phyloP scores from a whole-genome alignment of 2,329 filamentous ascomycete species.

The Paradendryphiella salina region DNA sequence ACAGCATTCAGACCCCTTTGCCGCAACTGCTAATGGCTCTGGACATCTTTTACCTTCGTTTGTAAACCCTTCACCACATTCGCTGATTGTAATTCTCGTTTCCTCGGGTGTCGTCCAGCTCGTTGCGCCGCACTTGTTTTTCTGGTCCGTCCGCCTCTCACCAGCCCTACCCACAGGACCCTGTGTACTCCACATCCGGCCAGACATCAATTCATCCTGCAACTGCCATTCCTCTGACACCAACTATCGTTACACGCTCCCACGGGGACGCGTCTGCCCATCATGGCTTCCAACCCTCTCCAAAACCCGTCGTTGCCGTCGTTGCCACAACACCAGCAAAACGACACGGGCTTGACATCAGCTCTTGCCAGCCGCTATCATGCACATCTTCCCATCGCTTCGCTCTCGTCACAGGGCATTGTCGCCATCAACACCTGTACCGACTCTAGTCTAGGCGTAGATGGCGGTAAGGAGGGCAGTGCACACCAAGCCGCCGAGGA shows the following conservation, averaged over 20 bases:
- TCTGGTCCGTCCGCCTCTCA: conserved; percentile 17
- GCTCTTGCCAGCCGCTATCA: conserved; percentile 90
- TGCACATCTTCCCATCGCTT: conserved; percentile 82
- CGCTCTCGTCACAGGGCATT: conserved; percentile 86
- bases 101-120: background rate
- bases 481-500: conserved; percentile 92
- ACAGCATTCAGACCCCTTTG: conserved; percentile 28
- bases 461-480: conserved; percentile 90
- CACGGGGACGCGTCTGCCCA: conserved; percentile 48
- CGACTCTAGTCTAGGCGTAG: conserved; percentile 80
- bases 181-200: background rate
- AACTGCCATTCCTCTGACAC: conserved; percentile 25
- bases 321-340: conserved; percentile 80
- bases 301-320: conserved; percentile 82
- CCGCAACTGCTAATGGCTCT: conserved; percentile 25
- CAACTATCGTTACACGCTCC: conserved; percentile 41
- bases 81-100: conserved; percentile 36
- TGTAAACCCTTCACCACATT: conserved; percentile 31
- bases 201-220: background rate
- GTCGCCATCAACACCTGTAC: conserved; percentile 95
- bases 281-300: conserved; percentile 62
- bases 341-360: conserved; percentile 76
- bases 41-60: conserved; percentile 36
- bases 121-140: conserved; percentile 19
- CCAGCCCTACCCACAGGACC: conserved; percentile 8